Percentiles rank a stretch among this genome's conserved stretches.
Evolutionary conservation across 2,329 filamentous ascomycete species (phyloP).

Genomic region (Colletotrichum euphorbiae): DNA sequence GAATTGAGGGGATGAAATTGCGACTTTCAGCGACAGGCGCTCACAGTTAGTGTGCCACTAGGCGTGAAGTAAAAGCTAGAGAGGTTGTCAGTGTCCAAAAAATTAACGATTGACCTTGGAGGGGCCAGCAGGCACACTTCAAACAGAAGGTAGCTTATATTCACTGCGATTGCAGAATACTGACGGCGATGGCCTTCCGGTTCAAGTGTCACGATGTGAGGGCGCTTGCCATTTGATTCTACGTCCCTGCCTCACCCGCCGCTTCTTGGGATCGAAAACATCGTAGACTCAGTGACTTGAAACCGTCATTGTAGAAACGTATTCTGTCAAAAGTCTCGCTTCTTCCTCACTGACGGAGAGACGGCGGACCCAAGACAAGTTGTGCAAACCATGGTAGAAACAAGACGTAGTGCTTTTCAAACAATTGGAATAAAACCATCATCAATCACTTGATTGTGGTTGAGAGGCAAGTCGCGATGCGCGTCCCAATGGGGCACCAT

Average conservation of each 20-base stretch:
- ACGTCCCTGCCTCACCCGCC: background rate
- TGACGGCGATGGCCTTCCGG: background rate
- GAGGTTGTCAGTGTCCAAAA: conserved; percentile 10
- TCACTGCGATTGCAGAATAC: background rate
- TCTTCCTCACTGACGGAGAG: no score
- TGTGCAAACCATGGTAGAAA: no score
- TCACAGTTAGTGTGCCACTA: background rate
- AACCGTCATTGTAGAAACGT: background rate
- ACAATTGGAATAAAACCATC: background rate
- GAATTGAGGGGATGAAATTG: background rate
- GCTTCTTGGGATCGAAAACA: background rate
- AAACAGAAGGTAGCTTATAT: background rate
- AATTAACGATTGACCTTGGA: background rate
- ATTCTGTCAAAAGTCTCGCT: no score
- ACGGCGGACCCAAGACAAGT: no score
- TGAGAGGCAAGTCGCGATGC: conserved; percentile 5
- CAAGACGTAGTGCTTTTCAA: background rate
- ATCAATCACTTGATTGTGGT: conserved; percentile 33
- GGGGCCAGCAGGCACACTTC: no score
- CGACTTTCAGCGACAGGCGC: background rate
- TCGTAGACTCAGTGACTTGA: background rate
- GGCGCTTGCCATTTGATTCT: conserved; percentile 22
- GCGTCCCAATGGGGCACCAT: background rate
- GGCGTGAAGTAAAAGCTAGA: background rate
- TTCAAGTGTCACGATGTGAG: background rate